A percentile compares a stretch with the other conserved stretches of the same genome.
These are phyloP conservation scores for Penicillium rolfsii DNA, from an alignment of 2,329 filamentous ascomycete species.

Conservation along the genomic window DNA sequence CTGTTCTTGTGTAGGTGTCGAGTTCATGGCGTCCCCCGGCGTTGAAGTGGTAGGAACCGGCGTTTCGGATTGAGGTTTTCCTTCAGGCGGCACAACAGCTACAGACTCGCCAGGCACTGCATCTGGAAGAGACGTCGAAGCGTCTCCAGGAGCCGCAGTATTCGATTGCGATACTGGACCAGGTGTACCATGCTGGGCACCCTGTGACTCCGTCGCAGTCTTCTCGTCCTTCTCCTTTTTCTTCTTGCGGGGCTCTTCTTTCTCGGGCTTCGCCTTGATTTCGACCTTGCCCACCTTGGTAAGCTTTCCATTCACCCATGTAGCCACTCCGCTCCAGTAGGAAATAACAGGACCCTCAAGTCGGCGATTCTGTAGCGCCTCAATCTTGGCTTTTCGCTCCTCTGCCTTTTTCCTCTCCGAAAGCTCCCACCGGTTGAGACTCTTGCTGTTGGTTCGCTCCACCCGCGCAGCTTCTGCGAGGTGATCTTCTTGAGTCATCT, in stretches of 20 bases:
- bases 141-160: neutral
- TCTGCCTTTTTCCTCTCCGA: constrained; percentile 87
- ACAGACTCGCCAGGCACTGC: neutral
- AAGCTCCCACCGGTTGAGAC: constrained; percentile 89
- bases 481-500: constrained; percentile 84
- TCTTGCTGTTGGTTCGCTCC: constrained; percentile 86
- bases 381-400: constrained; percentile 78
- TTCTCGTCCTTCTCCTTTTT: constrained; percentile 38
- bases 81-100: constrained; percentile 7
- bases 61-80: constrained; percentile 3
- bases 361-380: constrained; percentile 83
- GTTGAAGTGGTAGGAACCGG: neutral
- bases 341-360: constrained; percentile 87
- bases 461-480: constrained; percentile 79
- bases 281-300: constrained; percentile 70
- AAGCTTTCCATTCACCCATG: constrained; percentile 76
- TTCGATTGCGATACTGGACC: constrained; percentile 1
- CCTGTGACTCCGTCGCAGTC: constrained; percentile 25
- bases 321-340: constrained; percentile 89
- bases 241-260: constrained; percentile 37
- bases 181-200: constrained; percentile 14
- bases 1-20: constrained; percentile 2
- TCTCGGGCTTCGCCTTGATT: constrained; percentile 40
- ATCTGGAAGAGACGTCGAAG: neutral
- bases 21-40: neutral